Evolutionary conservation across 2,329 filamentous ascomycete genomes (phyloP), one percentile per base, ranked within the genome.

Genomic region (Allantophomopsis lycopodina): DNA sequence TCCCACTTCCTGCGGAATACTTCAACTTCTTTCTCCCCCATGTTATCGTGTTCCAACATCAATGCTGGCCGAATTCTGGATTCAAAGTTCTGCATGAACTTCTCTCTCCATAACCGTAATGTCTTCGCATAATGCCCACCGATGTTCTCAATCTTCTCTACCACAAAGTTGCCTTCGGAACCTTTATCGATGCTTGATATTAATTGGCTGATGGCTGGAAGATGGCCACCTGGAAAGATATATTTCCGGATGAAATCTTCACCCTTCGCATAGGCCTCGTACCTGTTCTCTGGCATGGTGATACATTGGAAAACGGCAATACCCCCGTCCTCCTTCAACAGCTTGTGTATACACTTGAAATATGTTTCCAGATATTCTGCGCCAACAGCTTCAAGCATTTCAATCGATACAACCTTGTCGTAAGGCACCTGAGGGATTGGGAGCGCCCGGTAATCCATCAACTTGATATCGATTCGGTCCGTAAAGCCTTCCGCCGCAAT

Each of bases 331-430:
- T 65, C 66, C 56, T 85, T 83, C 34, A 86, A 56, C 23, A 83
- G 55, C 41, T 63, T 62, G 48, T 83, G 63, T 38, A 86, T 65
- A 46, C 71, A 73, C 14, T 63, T 59, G 52, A 86, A 86, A 52
- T 84, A 86, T 2, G 71, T 78, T 15, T 67, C 63, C 23, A 86
- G 57, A 48, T 73, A 84, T 51, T 81, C 76, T 38, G 69, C 63
- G 3, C 81, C 81, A 0, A 85, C 81, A 2, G 77, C 77, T 60
- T 86, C 82, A 16, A 85, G 62, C 82, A 86, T 86, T 53, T 86
- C 82, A 42, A 85, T 83, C 4, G 77, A 83, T 7, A 85, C 66
- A 6, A 85, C 65, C 54, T 83, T 83, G 57, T 86, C 81, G 48
- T 75, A 86, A 0, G 63, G 60, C 1, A 57, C 61, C 35, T 63